A percentile compares a stretch with the other conserved stretches of the same genome.
phyloP scores from a whole-genome alignment of 2,329 filamentous ascomycete genomes.

The Leptographium galeiforme region DNA sequence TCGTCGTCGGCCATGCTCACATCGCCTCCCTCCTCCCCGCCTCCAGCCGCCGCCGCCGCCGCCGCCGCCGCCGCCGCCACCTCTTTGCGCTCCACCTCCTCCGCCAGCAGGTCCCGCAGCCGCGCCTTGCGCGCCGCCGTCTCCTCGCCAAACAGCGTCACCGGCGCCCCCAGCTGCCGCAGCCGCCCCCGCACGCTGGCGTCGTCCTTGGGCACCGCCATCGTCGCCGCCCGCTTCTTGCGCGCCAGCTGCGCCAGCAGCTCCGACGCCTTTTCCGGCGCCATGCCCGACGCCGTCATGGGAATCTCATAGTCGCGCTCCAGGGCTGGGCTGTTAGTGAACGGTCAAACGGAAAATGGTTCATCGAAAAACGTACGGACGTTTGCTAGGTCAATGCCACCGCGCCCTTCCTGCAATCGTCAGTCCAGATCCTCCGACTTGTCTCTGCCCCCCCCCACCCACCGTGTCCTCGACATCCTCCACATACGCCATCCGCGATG shows the following conservation, averaged over 20 bases:
- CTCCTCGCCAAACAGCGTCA: constrained; percentile 89
- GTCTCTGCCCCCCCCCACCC: constrained; percentile 29
- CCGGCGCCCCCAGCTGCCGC: constrained; percentile 78
- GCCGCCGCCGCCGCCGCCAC: too few relatives aligned
- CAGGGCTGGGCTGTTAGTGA: constrained; percentile 18
- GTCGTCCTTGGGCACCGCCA: constrained; percentile 88
- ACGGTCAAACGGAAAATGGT: neutral
- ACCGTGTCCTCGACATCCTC: constrained; percentile 65
- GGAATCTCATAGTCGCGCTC: constrained; percentile 81
- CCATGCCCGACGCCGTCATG: constrained; percentile 47
- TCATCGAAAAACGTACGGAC: constrained; percentile 25
- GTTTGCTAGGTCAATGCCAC: constrained; percentile 27
- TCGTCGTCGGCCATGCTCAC: constrained; percentile 41
- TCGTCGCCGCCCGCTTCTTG: constrained; percentile 75
- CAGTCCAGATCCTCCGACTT: neutral
- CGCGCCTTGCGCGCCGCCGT: constrained; percentile 75
- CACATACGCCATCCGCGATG: constrained; percentile 82
- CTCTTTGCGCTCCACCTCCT: constrained; percentile 1
- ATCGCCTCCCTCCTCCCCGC: too few relatives aligned
- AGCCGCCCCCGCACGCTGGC: constrained; percentile 67
- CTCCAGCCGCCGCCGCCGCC: too few relatives aligned
- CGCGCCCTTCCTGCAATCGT: neutral
- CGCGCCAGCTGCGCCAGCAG: constrained; percentile 81
- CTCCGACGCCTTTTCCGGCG: constrained; percentile 71
- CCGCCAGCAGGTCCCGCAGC: constrained; percentile 58